Percentiles rank a stretch among this genome's conserved stretches.
phyloP scores from a whole-genome alignment of 768 basidiomycete species.

The Ramaria rubella region DNA sequence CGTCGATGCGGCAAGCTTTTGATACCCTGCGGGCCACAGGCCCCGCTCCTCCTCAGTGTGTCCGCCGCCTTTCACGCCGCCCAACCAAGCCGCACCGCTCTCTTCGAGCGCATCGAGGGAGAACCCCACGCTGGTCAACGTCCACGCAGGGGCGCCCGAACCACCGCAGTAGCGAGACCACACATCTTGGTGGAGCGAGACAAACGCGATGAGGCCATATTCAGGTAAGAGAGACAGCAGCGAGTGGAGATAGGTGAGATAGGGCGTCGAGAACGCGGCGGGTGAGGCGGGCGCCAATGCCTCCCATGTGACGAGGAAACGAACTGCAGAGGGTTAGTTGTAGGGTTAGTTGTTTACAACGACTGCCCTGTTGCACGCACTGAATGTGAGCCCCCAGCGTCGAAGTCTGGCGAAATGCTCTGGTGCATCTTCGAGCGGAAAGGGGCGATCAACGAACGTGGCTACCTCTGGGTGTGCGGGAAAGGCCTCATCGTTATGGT shows the following conservation, averaged over 20 bases:
- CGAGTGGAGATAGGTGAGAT: conserved; percentile 68
- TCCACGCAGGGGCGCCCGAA: conserved; percentile 97
- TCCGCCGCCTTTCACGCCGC: conserved; percentile 71
- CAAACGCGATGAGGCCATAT: conserved; percentile 67
- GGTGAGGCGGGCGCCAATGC: conserved; percentile 76
- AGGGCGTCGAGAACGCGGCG: conserved; percentile 25
- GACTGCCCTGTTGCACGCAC: conserved; percentile 40
- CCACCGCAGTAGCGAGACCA: conserved; percentile 95
- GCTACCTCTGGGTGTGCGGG: conserved; percentile 57
- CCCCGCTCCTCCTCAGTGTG: conserved; percentile 74
- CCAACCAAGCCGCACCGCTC: conserved; percentile 81
- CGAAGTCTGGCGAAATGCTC: conserved; percentile 75
- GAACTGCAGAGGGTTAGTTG: conserved; percentile 54
- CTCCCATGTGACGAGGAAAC: conserved; percentile 96
- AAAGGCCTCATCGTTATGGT: conserved; percentile 62
- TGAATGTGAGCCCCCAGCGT: conserved; percentile 83
- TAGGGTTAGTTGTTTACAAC: not conserved
- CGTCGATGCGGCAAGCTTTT: conserved; percentile 86
- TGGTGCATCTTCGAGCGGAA: conserved; percentile 82
- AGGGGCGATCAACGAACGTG: conserved; percentile 87
- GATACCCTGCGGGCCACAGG: conserved; percentile 90
- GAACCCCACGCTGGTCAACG: conserved; percentile 78
- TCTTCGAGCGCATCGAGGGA: conserved; percentile 74
- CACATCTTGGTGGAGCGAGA: conserved; percentile 89
- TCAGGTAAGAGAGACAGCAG: conserved; percentile 64